These are phyloP conservation scores for Zoysia pacifica DNA, from an alignment of 176 grass and related monocot genomes.

Conservation along the genomic window DNA sequence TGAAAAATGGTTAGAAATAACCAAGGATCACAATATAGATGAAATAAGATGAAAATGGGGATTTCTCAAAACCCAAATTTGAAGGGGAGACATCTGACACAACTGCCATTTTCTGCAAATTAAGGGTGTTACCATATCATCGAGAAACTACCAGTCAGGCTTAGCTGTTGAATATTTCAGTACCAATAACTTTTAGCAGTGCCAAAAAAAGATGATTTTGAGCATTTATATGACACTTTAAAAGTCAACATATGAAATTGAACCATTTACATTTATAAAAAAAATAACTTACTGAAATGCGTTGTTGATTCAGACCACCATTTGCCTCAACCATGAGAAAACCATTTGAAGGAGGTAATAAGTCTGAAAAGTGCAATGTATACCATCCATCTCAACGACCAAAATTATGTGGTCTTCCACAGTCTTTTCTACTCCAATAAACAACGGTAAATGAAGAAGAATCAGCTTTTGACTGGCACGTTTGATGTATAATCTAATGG, in stretches of 20 bases:
- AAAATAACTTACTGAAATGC: conserved; percentile 80
- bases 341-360: conserved; percentile 84
- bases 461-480: not conserved
- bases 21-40: not conserved
- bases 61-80: not conserved
- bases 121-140: not conserved
- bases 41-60: not conserved
- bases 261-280: conserved; percentile 18
- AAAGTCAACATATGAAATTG: not conserved
- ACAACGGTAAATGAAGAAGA: conserved; percentile 17
- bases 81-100: not conserved
- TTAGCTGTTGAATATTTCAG: not conserved
- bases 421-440: not conserved
- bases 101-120: not conserved
- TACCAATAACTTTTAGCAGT: not conserved
- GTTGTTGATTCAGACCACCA: conserved; percentile 94
- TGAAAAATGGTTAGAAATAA: not conserved
- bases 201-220: conserved; percentile 11
- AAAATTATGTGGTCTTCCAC: conserved; percentile 1
- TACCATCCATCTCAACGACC: conserved; percentile 26
- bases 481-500: conserved; percentile 7
- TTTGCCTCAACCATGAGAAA: conserved; percentile 94
- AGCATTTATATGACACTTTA: not conserved
- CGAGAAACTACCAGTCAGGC: not conserved
- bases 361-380: conserved; percentile 51